Percentiles rank a stretch among this genome's conserved stretches.
Conservation (phyloP, 495 filamentous ascomycete species). For the Aspergillus diversus region DNA sequence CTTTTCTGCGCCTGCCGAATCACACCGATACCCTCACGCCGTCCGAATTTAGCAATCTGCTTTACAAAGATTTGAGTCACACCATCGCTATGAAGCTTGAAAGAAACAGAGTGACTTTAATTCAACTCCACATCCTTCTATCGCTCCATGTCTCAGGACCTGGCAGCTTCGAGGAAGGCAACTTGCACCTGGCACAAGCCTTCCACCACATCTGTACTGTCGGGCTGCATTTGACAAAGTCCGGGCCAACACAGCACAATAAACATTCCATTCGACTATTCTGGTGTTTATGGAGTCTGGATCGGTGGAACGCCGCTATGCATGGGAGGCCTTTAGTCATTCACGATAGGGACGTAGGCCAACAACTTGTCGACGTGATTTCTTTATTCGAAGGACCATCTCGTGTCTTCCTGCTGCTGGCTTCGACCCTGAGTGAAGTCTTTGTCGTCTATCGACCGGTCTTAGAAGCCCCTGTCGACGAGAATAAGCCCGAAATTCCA, state of each 20-base stretch:
- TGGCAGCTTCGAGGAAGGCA: conserved; percentile 37
- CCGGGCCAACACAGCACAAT: conserved; percentile 32
- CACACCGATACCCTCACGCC: conserved; percentile 19
- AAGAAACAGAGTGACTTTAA: conserved; percentile 31
- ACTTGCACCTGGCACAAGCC: conserved; percentile 37
- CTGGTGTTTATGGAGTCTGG: conserved; percentile 66
- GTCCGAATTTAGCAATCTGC: conserved; percentile 30
- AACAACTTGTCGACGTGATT: conserved; percentile 27
- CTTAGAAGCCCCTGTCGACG: conserved; percentile 31
- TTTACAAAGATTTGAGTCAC: conserved; percentile 23
- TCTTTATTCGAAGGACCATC: conserved; percentile 31
- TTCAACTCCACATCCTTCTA: conserved; percentile 40
- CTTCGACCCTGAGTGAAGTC: conserved; percentile 56
- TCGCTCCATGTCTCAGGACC: conserved; percentile 40
- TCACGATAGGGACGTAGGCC: conserved; percentile 60
- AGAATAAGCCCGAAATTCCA: conserved; percentile 51
- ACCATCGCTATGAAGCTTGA: conserved; percentile 29
- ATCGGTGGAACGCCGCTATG: conserved; percentile 59
- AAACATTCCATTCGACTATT: conserved; percentile 45
- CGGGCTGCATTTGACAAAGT: conserved; percentile 56
- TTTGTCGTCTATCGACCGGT: conserved; percentile 62
- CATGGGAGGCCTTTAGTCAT: conserved; percentile 64
- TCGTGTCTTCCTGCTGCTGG: conserved; percentile 50
- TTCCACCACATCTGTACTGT: conserved; percentile 62
- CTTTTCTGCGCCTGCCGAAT: conserved; percentile 28